A percentile compares a stretch with the other conserved stretches of the same genome.
These are phyloP conservation scores for Avena sativa DNA, from an alignment of 176 grass and related monocot genomes.

Conservation along the genomic window DNA sequence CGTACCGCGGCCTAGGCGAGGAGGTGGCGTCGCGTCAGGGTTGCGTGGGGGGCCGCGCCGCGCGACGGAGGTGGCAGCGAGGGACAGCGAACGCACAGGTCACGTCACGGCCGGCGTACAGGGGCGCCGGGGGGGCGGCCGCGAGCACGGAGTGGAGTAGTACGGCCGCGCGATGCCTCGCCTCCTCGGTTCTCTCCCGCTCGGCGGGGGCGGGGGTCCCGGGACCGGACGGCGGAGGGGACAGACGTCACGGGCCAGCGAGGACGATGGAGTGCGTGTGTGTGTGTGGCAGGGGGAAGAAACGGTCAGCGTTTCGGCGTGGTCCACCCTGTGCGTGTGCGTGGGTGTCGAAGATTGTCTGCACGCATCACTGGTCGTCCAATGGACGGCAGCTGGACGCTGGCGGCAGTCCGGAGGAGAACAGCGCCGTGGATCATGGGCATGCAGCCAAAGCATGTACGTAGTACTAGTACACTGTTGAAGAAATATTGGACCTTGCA, in stretches of 20 bases:
- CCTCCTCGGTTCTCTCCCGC: too few relatives aligned
- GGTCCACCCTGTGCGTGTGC: background rate
- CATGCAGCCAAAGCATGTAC: too few relatives aligned
- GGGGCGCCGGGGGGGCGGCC: background rate
- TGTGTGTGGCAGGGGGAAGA: background rate
- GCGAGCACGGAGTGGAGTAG: background rate
- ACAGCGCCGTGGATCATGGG: background rate
- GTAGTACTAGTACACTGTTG: too few relatives aligned
- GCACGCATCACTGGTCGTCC: background rate
- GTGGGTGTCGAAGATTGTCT: slow-evolving; percentile 33
- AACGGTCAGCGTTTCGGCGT: background rate
- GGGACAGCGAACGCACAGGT: slow-evolving; percentile 9
- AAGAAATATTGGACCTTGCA: too few relatives aligned
- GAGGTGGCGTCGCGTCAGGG: slow-evolving; percentile 23
- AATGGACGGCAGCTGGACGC: background rate
- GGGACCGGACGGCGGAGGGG: background rate
- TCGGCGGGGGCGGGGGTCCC: background rate
- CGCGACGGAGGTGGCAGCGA: background rate
- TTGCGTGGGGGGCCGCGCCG: background rate
- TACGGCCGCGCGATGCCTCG: background rate
- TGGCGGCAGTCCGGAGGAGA: background rate
- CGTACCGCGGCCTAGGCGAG: slow-evolving; percentile 7
- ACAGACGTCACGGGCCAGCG: slow-evolving; percentile 12
- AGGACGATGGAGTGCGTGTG: background rate
- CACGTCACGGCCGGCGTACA: slow-evolving; percentile 34